These are phyloP conservation scores for Astragalus membranaceus DNA, from an alignment of 306 rosid genomes.

Conservation along the genomic window DNA sequence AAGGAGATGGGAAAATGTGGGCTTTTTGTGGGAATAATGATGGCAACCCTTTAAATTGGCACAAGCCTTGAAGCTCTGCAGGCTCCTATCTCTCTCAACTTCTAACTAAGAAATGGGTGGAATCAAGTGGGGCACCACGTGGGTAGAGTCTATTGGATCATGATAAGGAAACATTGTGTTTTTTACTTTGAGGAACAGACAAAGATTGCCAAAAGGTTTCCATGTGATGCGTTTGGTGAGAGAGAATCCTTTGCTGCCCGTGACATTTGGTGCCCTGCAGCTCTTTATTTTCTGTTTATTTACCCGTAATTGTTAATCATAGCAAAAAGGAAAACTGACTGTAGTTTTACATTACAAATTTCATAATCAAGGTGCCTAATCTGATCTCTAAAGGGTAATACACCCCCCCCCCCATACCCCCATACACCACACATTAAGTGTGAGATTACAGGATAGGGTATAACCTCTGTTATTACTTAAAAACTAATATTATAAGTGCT, in stretches of 20 bases:
- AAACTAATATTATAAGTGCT: neutral
- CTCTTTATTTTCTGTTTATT: constrained; percentile 33
- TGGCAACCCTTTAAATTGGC: constrained; percentile 33
- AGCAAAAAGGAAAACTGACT: constrained; percentile 3
- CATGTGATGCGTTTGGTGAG: constrained; percentile 43
- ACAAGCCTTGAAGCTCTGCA: constrained; percentile 22
- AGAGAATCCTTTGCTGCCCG: constrained; percentile 31
- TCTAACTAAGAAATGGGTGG: constrained; percentile 31
- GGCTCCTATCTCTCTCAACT: neutral
- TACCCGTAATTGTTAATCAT: constrained; percentile 14
- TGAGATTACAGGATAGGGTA: too few relatives aligned
- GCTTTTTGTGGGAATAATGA: constrained; percentile 47
- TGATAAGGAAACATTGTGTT: constrained; percentile 34
- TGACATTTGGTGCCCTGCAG: constrained; percentile 42
- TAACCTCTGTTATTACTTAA: too few relatives aligned
- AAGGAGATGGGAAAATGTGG: too few relatives aligned
- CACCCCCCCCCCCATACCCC: neutral
- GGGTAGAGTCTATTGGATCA: constrained; percentile 34
- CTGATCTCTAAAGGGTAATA: neutral
- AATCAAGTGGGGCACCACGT: constrained; percentile 25
- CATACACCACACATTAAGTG: too few relatives aligned
- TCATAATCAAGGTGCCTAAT: neutral
- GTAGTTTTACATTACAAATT: neutral
- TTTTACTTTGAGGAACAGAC: constrained; percentile 39
- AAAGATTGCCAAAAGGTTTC: constrained; percentile 33